phyloP scores from a whole-genome alignment of 2,329 filamentous ascomycete species.

The Knufia fluminis region DNA sequence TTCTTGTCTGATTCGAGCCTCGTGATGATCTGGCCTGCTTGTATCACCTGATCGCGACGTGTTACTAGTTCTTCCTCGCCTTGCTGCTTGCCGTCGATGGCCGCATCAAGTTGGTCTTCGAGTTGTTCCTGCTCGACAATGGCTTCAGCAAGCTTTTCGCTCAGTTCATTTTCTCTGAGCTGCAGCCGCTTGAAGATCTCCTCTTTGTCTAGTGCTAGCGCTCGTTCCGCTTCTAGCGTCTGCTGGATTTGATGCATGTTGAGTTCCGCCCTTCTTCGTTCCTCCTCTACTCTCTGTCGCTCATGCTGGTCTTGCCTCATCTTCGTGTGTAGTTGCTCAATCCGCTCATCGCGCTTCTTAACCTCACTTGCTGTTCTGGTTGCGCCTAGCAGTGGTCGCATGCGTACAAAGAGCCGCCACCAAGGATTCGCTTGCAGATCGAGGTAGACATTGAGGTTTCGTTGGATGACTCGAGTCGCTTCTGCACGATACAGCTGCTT shows the following conservation, averaged over 20 bases:
- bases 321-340: constrained; percentile 74
- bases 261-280: constrained; percentile 73
- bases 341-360: constrained; percentile 89
- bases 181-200: constrained; percentile 98
- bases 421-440: constrained; percentile 86
- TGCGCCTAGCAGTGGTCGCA: constrained; percentile 88
- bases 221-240: constrained; percentile 87
- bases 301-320: constrained; percentile 67
- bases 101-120: constrained; percentile 83
- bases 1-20: constrained; percentile 81
- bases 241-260: constrained; percentile 88
- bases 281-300: constrained; percentile 76
- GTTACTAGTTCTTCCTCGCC: constrained; percentile 76
- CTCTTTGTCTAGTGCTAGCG: constrained; percentile 94
- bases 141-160: constrained; percentile 83
- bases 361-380: constrained; percentile 88
- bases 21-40: constrained; percentile 78
- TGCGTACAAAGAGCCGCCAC: constrained; percentile 92
- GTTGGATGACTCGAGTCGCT: constrained; percentile 86
- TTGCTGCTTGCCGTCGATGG: constrained; percentile 80
- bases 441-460: constrained; percentile 86
- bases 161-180: constrained; percentile 78
- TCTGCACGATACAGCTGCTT: constrained; percentile 93
- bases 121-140: constrained; percentile 89
- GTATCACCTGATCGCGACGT: constrained; percentile 73